Evolutionary conservation across 148 eudicot genomes (phyloP).

Genomic region (Rhododendron mucronatum): DNA sequence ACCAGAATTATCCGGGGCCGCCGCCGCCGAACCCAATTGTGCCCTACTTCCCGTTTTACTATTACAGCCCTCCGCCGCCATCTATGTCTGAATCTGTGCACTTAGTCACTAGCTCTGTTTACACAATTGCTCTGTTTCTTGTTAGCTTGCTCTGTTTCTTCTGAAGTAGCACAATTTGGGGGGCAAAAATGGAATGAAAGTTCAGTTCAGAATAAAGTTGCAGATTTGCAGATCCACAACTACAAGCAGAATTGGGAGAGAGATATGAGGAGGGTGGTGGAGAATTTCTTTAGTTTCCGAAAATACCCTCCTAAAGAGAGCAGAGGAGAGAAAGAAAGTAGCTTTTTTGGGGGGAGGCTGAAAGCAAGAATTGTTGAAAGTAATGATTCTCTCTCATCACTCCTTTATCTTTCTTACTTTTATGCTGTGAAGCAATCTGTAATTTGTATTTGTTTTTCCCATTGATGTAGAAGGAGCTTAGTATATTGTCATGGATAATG

Average conservation of each 20-base stretch:
- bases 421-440: background rate
- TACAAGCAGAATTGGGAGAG: background rate
- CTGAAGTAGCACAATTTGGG: background rate
- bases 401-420: background rate
- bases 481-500: background rate
- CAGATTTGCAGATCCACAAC: slow-evolving; percentile 23
- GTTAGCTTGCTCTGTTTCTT: slow-evolving; percentile 5
- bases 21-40: slow-evolving; percentile 76
- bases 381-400: background rate
- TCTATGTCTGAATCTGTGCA: background rate
- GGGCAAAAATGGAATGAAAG: background rate
- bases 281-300: background rate
- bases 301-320: background rate
- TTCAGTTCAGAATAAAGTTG: slow-evolving; percentile 5
- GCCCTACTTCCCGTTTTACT: slow-evolving; percentile 67
- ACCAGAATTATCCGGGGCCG: slow-evolving; percentile 28
- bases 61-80: slow-evolving; percentile 46
- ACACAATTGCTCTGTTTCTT: background rate
- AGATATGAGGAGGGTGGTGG: background rate
- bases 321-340: background rate
- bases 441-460: background rate
- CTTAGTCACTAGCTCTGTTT: background rate
- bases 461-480: background rate
- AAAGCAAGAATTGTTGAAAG: background rate
- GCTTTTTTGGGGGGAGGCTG: background rate